A percentile compares a stretch with the other conserved stretches of the same genome.
phyloP scores from a whole-genome alignment of 345 rosid species.

The Eutrema heterophyllum region DNA sequence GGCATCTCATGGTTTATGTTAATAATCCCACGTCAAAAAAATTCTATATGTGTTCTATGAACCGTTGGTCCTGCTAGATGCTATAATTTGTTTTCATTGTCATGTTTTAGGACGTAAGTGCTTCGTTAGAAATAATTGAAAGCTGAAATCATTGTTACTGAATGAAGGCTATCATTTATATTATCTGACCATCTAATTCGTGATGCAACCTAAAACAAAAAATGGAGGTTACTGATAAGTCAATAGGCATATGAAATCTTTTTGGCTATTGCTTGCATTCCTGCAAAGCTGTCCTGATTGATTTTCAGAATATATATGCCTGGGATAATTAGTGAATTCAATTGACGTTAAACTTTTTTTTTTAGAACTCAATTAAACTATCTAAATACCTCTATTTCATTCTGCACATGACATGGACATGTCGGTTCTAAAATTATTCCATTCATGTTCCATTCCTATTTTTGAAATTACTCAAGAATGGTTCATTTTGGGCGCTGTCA shows the following conservation, averaged over 20 bases:
- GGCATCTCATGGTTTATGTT: constrained; percentile 2
- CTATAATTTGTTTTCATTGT: not conserved
- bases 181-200: not conserved
- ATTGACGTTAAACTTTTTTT: not conserved
- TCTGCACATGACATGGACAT: constrained; percentile 4
- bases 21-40: not conserved
- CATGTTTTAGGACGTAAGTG: not conserved
- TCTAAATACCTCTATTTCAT: not conserved
- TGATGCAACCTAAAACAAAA: constrained; percentile 4
- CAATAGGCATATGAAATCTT: not conserved
- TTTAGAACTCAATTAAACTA: not conserved
- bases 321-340: not conserved
- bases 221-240: constrained; percentile 2
- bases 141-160: not conserved
- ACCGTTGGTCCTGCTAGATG: not conserved
- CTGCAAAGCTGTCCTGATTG: constrained; percentile 1
- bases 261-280: constrained; percentile 1
- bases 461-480: constrained; percentile 7
- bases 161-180: not conserved
- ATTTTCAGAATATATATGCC: not conserved
- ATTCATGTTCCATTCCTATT: constrained; percentile 3
- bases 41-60: not conserved
- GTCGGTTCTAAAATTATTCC: not conserved
- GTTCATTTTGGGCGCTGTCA: constrained; percentile 32
- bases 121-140: constrained; percentile 14